Percentiles rank a stretch among this genome's conserved stretches.
These are phyloP conservation scores for Remersonia thermophila DNA, from an alignment of 2,329 filamentous ascomycete genomes.

Conservation along the genomic window DNA sequence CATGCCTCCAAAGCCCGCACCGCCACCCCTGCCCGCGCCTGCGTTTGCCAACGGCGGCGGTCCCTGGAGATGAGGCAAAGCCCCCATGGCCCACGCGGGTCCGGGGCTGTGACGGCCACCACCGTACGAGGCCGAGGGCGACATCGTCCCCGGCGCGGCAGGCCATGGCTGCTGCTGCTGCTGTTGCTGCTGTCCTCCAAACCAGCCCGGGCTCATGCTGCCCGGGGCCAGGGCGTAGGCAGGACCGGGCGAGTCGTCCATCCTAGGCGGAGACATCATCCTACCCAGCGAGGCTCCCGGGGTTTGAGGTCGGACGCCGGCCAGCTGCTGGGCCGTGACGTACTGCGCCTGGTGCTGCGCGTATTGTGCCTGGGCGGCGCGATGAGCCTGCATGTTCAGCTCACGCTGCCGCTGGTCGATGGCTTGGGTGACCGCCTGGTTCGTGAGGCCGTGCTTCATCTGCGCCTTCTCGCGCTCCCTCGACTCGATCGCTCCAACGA, in stretches of 20 bases:
- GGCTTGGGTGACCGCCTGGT: conserved; percentile 59
- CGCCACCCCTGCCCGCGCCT: too few species aligned
- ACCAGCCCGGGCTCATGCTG: conserved; percentile 4
- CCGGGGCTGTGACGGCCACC: conserved; percentile 7
- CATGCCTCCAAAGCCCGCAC: too few species aligned
- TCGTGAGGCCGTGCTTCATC: conserved; percentile 56
- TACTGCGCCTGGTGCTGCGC: conserved; percentile 23
- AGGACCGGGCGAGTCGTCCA: too few species aligned
- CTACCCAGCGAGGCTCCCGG: conserved; percentile 6
- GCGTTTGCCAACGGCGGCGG: too few species aligned
- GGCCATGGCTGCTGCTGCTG: too few species aligned
- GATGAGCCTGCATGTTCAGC: conserved; percentile 23
- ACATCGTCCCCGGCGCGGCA: conserved; percentile 14
- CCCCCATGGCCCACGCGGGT: conserved; percentile 9
- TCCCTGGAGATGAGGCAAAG: conserved; percentile 10
- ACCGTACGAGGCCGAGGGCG: conserved; percentile 10
- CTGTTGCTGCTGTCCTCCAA: conserved; percentile 14
- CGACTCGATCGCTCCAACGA: conserved; percentile 69
- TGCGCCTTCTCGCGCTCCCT: conserved; percentile 67
- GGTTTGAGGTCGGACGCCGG: conserved; percentile 13
- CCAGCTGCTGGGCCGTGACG: conserved; percentile 16
- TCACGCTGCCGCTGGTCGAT: conserved; percentile 51
- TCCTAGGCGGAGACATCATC: background rate
- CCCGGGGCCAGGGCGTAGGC: background rate
- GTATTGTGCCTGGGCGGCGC: conserved; percentile 24